A percentile compares a stretch with the other conserved stretches of the same genome.
phyloP scores from a whole-genome alignment of 805 yeast genomes.

The Teunomyces tritomae region DNA sequence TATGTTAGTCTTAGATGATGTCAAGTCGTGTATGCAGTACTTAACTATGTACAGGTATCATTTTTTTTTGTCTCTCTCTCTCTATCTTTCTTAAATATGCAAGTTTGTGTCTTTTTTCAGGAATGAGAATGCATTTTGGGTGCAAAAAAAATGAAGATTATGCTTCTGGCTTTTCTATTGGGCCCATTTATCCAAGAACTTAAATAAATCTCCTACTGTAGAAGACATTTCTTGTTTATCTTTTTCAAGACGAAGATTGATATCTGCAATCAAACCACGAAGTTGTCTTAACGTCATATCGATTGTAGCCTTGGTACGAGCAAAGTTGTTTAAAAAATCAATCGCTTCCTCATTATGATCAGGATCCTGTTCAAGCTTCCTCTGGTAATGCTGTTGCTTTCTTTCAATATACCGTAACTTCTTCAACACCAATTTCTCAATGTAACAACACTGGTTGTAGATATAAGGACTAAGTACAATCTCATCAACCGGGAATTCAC shows the following conservation, averaged over 20 bases:
- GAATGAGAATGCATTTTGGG: not conserved
- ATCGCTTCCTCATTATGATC: constrained; percentile 6
- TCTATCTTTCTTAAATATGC: not conserved
- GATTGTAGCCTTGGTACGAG: not conserved
- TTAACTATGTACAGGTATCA: not conserved
- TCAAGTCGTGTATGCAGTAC: not conserved
- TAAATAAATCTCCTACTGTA: constrained; percentile 19
- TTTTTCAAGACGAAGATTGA: constrained; percentile 26
- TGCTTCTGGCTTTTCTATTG: not conserved
- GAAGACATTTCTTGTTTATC: constrained; percentile 28
- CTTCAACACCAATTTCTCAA: constrained; percentile 24
- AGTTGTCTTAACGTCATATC: constrained; percentile 11
- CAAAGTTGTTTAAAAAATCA: constrained; percentile 4
- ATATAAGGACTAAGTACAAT: constrained; percentile 33
- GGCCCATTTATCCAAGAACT: constrained; percentile 26
- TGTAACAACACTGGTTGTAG: constrained; percentile 27
- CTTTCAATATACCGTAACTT: constrained; percentile 11
- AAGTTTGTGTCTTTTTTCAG: not conserved
- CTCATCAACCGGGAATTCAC: constrained; percentile 31
- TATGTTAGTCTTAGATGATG: not conserved
- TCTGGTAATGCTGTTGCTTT: constrained; percentile 1
- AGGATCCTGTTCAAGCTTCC: not conserved
- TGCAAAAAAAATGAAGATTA: not conserved
- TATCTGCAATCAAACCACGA: constrained; percentile 36
- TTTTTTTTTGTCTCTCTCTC: too few relatives aligned